Base-by-base conservation (phyloP, 148 eudicot genomes). In the Polygonum maritimum region DNA sequence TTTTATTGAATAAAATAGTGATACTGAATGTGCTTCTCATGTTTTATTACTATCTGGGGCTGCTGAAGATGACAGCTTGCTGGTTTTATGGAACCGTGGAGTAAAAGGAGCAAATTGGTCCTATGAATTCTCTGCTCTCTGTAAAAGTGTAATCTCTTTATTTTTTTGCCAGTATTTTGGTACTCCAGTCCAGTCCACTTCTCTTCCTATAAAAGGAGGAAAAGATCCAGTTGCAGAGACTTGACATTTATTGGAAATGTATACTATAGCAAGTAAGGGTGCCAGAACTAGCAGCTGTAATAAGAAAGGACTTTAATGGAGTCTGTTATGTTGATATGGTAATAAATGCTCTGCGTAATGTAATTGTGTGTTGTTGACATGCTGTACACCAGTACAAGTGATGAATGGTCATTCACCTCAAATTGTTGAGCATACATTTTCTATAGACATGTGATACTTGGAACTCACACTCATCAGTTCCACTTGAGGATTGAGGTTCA, bases 181-280 rank as follows among this genome's bases (percentile, higher is more conserved):
- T 72, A 21, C 36, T 55, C 47, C 11, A 44, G 47, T 55, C 38
- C 76, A 21, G 18, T 55, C 47, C 11, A 44, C 10, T 55, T 54
- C 76, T 49, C 22, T 38, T 55, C 22, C 76, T 75, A 75, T 38
- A 65, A 41, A 63, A 45, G 57, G 72, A 76, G 72, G 72, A 47
- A 76, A 62, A 62, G 48, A 76, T 60, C 52, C 73, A 60, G 11
- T 63, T 48, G 51, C 72, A 76, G 72, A 62, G 45, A 31, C 10
- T 18, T 5, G 45, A 21, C 78, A 76, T 65, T 62, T 41, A 62
- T 44, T 73, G 55, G 38, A 73, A 48, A 44, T 33, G 12, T 21
- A 62, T 22, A 62, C 69, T 21, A 18, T 62, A 22, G 47, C 1
- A 44, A 44, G 9, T 67, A 11, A 14, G 71, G 3, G 18, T 15